Conservation (phyloP, 1,139 yeast species). For the Nakaseomyces delphensis region DNA sequence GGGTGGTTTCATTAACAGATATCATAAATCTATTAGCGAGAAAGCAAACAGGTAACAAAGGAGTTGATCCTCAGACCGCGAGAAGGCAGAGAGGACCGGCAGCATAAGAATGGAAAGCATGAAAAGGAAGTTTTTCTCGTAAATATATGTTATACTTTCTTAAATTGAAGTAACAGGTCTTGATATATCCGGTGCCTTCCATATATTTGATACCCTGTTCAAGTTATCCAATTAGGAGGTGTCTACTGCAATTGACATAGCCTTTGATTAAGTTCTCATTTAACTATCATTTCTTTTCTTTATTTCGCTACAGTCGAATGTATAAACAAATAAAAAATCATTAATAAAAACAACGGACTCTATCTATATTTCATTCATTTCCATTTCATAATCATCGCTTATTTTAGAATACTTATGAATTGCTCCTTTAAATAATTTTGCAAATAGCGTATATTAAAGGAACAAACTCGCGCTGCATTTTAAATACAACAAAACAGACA, state of each 20-base stretch:
- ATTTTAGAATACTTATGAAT: no score
- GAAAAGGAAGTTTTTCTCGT: background rate
- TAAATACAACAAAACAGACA: no score
- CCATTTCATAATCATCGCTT: no score
- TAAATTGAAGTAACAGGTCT: no score
- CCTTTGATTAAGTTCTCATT: background rate
- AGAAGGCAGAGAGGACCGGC: conserved; percentile 67
- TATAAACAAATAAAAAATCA: no score
- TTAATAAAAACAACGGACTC: background rate
- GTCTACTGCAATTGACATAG: background rate
- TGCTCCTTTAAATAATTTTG: no score
- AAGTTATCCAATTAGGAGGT: background rate
- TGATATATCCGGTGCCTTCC: background rate
- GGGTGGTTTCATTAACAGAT: conserved; percentile 88
- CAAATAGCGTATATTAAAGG: no score
- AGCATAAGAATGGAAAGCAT: background rate
- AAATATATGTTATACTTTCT: no score
- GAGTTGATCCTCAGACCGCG: conserved; percentile 74
- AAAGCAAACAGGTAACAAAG: conserved; percentile 49
- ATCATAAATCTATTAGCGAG: conserved; percentile 73
- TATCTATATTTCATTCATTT: no score
- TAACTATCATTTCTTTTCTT: background rate
- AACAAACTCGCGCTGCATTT: no score
- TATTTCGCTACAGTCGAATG: background rate
- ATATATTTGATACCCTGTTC: background rate